Evolutionary conservation across 805 yeast species (phyloP).

Genomic region (Saccharomycopsis sp.): DNA sequence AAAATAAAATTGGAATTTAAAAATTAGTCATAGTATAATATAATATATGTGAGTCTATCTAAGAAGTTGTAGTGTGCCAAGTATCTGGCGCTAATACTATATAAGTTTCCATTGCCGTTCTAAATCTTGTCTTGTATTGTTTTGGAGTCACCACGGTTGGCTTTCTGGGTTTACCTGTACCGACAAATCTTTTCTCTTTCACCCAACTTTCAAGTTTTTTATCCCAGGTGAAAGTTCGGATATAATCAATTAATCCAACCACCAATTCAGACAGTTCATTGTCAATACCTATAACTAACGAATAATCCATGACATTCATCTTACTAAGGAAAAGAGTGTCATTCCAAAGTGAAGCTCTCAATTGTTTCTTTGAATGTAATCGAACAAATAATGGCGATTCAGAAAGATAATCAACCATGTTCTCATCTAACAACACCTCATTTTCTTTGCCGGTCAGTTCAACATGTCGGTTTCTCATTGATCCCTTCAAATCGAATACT

Average conservation of each 20-base stretch:
- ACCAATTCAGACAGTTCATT: slow-evolving; percentile 51
- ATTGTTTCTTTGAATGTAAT: slow-evolving; percentile 78
- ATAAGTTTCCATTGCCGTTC: slow-evolving; percentile 97
- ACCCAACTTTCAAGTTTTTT: slow-evolving; percentile 98
- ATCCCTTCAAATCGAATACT: slow-evolving; percentile 93
- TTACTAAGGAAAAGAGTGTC: slow-evolving; percentile 91
- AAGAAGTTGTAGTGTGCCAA: slow-evolving; percentile 12
- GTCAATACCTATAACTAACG: slow-evolving; percentile 90
- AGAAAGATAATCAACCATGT: slow-evolving; percentile 95
- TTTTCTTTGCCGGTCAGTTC: slow-evolving; percentile 93
- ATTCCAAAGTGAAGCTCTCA: slow-evolving; percentile 88
- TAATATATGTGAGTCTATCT: slow-evolving; percentile 4
- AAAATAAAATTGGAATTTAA: slow-evolving; percentile 1
- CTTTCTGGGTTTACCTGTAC: slow-evolving; percentile 72
- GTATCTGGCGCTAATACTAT: slow-evolving; percentile 77
- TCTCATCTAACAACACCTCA: slow-evolving; percentile 91
- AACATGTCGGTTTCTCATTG: slow-evolving; percentile 95
- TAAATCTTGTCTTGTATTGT: slow-evolving; percentile 86
- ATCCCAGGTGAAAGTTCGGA: slow-evolving; percentile 97
- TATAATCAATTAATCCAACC: slow-evolving; percentile 91
- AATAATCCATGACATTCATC: slow-evolving; percentile 98
- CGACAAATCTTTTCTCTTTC: slow-evolving; percentile 85
- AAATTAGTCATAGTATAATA: neutral
- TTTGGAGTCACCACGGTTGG: slow-evolving; percentile 97
- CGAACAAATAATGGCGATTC: slow-evolving; percentile 92